Evolutionary conservation across 2,329 filamentous ascomycete species (phyloP).

Genomic region (Esteya vermicola): DNA sequence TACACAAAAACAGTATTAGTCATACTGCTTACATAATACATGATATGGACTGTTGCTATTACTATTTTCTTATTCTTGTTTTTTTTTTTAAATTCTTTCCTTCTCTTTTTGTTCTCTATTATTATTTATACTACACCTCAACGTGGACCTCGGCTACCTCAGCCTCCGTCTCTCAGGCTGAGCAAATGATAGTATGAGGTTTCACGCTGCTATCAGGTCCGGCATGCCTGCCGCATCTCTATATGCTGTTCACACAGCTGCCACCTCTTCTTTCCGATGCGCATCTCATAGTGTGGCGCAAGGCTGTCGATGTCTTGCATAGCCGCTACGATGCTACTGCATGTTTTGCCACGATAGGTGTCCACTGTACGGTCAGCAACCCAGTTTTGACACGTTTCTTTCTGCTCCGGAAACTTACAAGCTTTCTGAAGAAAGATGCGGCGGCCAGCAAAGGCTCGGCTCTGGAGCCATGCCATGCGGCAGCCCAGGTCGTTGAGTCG

Average conservation of each 20-base stretch:
- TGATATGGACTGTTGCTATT: no score
- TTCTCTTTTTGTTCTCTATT: no score
- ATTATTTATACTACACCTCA: no score
- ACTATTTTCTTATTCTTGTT: no score
- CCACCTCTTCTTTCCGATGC: slow-evolving; percentile 70
- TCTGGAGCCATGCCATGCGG: slow-evolving; percentile 93
- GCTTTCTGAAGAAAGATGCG: slow-evolving; percentile 84
- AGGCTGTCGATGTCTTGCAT: slow-evolving; percentile 58
- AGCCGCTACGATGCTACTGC: slow-evolving; percentile 62
- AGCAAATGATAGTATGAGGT: neutral
- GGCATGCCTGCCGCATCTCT: slow-evolving; percentile 9
- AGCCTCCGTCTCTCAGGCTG: no score
- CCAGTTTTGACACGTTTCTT: neutral
- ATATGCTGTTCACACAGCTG: slow-evolving; percentile 9
- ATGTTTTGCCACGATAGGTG: slow-evolving; percentile 85
- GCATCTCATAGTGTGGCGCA: slow-evolving; percentile 82
- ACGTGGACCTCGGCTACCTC: no score
- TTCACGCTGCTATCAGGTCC: neutral
- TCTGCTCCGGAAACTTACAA: slow-evolving; percentile 41
- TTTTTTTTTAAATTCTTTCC: no score
- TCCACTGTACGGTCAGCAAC: slow-evolving; percentile 48
- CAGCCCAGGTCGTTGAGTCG: slow-evolving; percentile 86
- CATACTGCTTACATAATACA: no score
- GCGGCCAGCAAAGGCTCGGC: slow-evolving; percentile 74
- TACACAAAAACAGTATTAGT: no score